A percentile compares a stretch with the other conserved stretches of the same genome.
These are phyloP conservation scores for Plasmopara muralis DNA, from an alignment of 352 stramenopile species.

Conservation along the genomic window DNA sequence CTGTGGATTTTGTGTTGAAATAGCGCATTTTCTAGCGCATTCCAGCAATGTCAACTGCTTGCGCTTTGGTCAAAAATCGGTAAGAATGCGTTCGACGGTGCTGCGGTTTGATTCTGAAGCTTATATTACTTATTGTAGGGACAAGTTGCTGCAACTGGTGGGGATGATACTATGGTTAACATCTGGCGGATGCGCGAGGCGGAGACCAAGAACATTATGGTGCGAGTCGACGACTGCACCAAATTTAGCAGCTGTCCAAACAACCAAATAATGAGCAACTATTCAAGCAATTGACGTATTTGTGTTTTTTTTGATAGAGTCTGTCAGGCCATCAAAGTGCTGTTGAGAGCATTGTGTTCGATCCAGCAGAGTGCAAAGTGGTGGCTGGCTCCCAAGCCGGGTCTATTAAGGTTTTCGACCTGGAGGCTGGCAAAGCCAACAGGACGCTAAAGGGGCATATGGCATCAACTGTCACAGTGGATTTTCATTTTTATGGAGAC, in stretches of 20 bases:
- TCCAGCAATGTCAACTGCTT: slow-evolving; percentile 80
- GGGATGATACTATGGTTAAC: slow-evolving; percentile 77
- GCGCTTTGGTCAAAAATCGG: slow-evolving; percentile 75
- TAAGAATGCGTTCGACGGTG: slow-evolving; percentile 12
- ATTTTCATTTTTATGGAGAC: slow-evolving; percentile 83
- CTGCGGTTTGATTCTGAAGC: neutral
- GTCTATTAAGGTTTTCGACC: slow-evolving; percentile 82
- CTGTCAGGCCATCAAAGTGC: slow-evolving; percentile 66
- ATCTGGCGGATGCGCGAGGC: slow-evolving; percentile 82
- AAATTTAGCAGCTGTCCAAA: neutral
- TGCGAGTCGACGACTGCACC: slow-evolving; percentile 9
- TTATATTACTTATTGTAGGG: slow-evolving; percentile 29
- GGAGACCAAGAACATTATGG: slow-evolving; percentile 87
- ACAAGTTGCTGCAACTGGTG: slow-evolving; percentile 71
- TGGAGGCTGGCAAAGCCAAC: slow-evolving; percentile 71
- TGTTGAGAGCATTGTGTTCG: slow-evolving; percentile 77
- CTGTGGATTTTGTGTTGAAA: slow-evolving; percentile 1
- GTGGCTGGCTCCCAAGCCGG: slow-evolving; percentile 69
- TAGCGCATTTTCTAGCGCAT: slow-evolving; percentile 76
- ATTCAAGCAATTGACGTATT: neutral
- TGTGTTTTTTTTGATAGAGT: slow-evolving; percentile 34
- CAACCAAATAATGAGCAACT: neutral
- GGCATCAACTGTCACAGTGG: slow-evolving; percentile 69
- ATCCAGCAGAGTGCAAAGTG: slow-evolving; percentile 68
- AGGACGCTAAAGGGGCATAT: slow-evolving; percentile 81